Evolutionary conservation across 2,329 filamentous ascomycete genomes (phyloP).

Genomic region (Ceratocystis ficicola): DNA sequence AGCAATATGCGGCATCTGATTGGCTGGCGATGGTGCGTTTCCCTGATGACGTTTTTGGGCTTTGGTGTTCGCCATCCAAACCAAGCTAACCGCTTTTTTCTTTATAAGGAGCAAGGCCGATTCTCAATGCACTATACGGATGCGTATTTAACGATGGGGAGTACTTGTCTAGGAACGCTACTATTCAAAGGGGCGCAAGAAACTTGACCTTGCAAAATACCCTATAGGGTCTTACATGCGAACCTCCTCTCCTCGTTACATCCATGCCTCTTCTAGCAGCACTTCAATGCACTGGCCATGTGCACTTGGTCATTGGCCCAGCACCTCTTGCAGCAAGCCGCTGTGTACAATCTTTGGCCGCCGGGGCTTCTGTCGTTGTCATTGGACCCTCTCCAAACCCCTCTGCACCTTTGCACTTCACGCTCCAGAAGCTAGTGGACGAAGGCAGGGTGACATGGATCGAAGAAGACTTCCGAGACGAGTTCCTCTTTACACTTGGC

Average conservation of each 20-base stretch:
- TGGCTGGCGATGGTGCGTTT: constrained; percentile 2
- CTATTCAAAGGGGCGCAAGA: background rate
- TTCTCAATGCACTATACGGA: background rate
- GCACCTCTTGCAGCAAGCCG: constrained; percentile 79
- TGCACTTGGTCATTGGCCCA: constrained; percentile 77
- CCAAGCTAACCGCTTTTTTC: constrained; percentile 9
- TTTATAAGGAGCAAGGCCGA: background rate
- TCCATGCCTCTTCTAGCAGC: constrained; percentile 49
- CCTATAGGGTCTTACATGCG: background rate
- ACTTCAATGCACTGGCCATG: constrained; percentile 53
- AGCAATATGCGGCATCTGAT: constrained; percentile 13
- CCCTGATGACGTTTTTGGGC: constrained; percentile 16
- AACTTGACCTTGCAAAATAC: background rate
- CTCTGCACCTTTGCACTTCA: constrained; percentile 43
- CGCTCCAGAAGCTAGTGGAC: constrained; percentile 51
- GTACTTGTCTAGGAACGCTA: background rate
- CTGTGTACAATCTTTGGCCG: constrained; percentile 65
- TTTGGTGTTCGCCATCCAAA: constrained; percentile 13
- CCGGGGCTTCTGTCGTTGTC: constrained; percentile 69
- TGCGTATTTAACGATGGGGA: background rate
- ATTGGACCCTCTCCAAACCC: constrained; percentile 51
- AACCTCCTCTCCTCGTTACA: background rate
- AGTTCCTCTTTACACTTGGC: constrained; percentile 64
- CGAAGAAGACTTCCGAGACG: constrained; percentile 53
- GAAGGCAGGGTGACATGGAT: constrained; percentile 55